Evolutionary conservation across 495 filamentous ascomycete species (phyloP).

Genomic region (Xylaria curta): DNA sequence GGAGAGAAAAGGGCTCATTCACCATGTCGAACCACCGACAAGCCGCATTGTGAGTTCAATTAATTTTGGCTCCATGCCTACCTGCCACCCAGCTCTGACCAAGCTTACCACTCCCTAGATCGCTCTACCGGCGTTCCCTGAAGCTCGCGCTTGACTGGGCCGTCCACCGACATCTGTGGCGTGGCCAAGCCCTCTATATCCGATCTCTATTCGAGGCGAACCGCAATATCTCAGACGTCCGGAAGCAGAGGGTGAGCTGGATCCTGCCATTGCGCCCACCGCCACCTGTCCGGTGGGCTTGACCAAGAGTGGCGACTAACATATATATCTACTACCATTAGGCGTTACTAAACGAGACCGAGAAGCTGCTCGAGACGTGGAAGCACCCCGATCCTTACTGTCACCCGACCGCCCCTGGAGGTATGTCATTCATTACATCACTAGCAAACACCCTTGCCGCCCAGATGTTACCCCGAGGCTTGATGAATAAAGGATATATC

Average conservation of each 20-base stretch:
- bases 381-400: conserved; percentile 96
- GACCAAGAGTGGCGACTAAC: neutral
- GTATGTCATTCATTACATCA: conserved; percentile 55
- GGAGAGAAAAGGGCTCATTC: neutral
- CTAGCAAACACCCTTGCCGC: neutral
- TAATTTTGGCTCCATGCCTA: conserved; percentile 23
- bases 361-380: conserved; percentile 87
- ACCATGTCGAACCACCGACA: conserved; percentile 54
- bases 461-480: too few species aligned
- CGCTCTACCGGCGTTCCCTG: conserved; percentile 89
- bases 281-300: neutral
- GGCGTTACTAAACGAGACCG: conserved; percentile 84
- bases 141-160: conserved; percentile 96
- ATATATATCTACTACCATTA: conserved; percentile 39
- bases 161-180: conserved; percentile 88
- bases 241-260: conserved; percentile 77
- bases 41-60: conserved; percentile 53
- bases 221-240: conserved; percentile 80
- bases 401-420: conserved; percentile 89
- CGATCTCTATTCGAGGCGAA: conserved; percentile 95
- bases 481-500: neutral
- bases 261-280: neutral
- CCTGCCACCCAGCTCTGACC: conserved; percentile 26
- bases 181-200: conserved; percentile 94
- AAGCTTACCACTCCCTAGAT: conserved; percentile 57